A percentile compares a stretch with the other conserved stretches of the same genome.
phyloP scores from a whole-genome alignment of 805 yeast genomes.

The Starmerella powellii region DNA sequence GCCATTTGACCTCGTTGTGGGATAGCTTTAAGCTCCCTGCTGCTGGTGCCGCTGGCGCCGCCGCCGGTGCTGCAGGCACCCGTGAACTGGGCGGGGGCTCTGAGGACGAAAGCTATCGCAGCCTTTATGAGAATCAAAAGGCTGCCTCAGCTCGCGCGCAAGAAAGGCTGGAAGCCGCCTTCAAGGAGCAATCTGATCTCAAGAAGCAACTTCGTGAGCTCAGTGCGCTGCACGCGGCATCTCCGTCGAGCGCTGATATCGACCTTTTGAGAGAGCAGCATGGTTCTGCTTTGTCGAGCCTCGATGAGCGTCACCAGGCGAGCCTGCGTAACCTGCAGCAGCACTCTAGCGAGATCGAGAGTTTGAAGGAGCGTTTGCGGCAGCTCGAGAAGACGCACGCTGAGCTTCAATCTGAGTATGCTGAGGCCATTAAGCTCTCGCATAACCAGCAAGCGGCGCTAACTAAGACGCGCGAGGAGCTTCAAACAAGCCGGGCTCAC shows the following conservation, averaged over 20 bases:
- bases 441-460: constrained; percentile 67
- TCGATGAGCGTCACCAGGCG: constrained; percentile 12
- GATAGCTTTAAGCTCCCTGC: constrained; percentile 4
- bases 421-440: constrained; percentile 57
- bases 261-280: constrained; percentile 19
- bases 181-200: constrained; percentile 20
- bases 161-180: constrained; percentile 26
- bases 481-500: constrained; percentile 44
- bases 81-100: background rate
- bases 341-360: constrained; percentile 5
- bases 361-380: constrained; percentile 30
- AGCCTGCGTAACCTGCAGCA: constrained; percentile 2
- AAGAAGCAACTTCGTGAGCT: constrained; percentile 22
- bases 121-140: constrained; percentile 25
- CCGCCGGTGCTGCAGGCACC: constrained; percentile 5
- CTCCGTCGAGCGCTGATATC: constrained; percentile 21
- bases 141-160: constrained; percentile 26
- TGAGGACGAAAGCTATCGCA: constrained; percentile 9
- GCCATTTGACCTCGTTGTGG: constrained; percentile 16
- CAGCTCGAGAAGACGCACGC: constrained; percentile 28
- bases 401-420: constrained; percentile 53
- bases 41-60: constrained; percentile 6
- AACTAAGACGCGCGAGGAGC: constrained; percentile 59
- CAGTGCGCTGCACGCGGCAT: constrained; percentile 19
- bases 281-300: constrained; percentile 4